Evolutionary conservation across 805 yeast genomes (phyloP), one percentile per base, ranked within the genome.

Genomic region (Millerozyma acaciae): DNA sequence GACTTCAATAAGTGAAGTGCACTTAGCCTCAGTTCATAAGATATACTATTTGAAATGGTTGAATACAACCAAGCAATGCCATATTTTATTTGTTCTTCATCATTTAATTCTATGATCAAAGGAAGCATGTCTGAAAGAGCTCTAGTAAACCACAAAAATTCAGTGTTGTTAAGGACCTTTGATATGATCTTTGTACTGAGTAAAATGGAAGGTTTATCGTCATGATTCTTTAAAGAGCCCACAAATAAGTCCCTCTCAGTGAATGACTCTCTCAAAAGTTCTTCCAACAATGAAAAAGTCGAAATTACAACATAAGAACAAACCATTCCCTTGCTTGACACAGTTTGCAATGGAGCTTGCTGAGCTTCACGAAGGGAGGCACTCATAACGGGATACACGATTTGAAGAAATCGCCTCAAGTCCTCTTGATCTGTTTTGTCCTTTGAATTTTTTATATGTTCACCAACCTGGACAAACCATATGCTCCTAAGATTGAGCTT

Each of bases 381-480:
- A n/a, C 40, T 26, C 19, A 62, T 41, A n/a, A 48, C 34, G 2
- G 60, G 54, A 13, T 36, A 40, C 9, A 44, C 26, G 14, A 26
- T 22, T 7, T 23, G 12, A 5, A 50, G 31, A 3, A 55, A 9
- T 1, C 40, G 48, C 3, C 35, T 24, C 8, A 48, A 25, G 23
- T 13, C 35, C 9, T 12, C 35, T 10, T 28, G 39, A 4, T 26
- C 35, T 26, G 21, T 28, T 21, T 35, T 42, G 4, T 29, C 8
- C 18, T 37, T 32, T 6, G 37, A 30, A 8, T 27, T 23, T 19
- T 48, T 33, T 2, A 69, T 32, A 5, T 51, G 43, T 1, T 51
- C 43, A 4, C 76, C 80, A 10, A 82, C 48, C 21, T 74, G 56
- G 22, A 67, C 49, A 35, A 72, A 69, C 97, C 97, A 90, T 14